Conservation (phyloP, 164 flowering plant genomes). For the Paratinospora sagittata region DNA sequence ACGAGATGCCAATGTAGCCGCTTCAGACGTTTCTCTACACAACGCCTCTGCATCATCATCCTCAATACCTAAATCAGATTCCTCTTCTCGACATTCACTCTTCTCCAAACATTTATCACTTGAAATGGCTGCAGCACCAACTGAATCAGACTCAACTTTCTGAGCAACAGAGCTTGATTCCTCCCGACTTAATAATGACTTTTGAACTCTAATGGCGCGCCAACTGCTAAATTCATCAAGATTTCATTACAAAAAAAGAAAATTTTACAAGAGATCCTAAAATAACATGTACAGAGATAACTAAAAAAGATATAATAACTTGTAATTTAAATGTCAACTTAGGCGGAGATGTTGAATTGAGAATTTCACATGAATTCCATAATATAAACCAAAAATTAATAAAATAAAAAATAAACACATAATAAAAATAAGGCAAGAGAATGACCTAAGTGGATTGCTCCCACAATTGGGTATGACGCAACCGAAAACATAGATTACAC, state of each 20-base stretch:
- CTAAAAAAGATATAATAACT: no score
- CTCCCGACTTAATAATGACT: conserved; percentile 17
- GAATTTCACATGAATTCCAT: background rate
- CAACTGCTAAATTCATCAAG: conserved; percentile 46
- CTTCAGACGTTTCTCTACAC: conserved; percentile 53
- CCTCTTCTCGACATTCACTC: conserved; percentile 16
- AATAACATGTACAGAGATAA: no score
- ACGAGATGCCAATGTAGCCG: conserved; percentile 40
- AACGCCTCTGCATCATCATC: conserved; percentile 60
- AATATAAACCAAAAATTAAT: no score
- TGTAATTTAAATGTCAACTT: no score
- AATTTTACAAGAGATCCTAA: no score
- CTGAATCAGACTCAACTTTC: conserved; percentile 13
- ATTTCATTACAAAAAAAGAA: background rate
- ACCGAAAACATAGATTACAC: conserved; percentile 60
- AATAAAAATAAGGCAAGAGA: background rate
- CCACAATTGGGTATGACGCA: conserved; percentile 58
- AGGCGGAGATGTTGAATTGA: no score
- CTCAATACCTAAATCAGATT: conserved; percentile 34
- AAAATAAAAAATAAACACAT: no score
- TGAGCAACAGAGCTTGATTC: conserved; percentile 13
- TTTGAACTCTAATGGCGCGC: conserved; percentile 77
- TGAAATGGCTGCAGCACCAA: conserved; percentile 26
- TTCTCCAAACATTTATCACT: conserved; percentile 27
- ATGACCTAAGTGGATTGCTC: conserved; percentile 42